Conservation (phyloP, 1,284 basidiomycete species). For the Sporisorium scitamineum region DNA sequence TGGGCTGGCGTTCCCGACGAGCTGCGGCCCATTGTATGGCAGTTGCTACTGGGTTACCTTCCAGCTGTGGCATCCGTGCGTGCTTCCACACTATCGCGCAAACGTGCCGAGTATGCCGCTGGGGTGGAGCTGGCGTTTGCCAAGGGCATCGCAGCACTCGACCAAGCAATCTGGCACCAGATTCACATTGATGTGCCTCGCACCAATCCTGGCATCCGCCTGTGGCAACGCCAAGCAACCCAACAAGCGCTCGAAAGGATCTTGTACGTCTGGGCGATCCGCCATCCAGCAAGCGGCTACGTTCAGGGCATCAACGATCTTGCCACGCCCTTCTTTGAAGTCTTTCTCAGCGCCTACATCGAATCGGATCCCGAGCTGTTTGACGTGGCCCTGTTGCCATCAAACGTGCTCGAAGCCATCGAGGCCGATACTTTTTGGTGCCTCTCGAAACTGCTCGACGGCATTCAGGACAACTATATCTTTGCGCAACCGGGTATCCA, state of each 20-base stretch:
- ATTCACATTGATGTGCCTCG: constrained; percentile 68
- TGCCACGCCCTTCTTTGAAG: constrained; percentile 69
- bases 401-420: constrained; percentile 58
- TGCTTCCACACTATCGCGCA: constrained; percentile 81
- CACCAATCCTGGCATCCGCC: constrained; percentile 66
- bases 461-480: constrained; percentile 69
- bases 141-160: constrained; percentile 71
- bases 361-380: constrained; percentile 63
- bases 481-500: constrained; percentile 68
- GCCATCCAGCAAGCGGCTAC: constrained; percentile 68
- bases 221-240: constrained; percentile 67
- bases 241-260: constrained; percentile 67
- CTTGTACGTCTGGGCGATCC: constrained; percentile 68
- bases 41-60: constrained; percentile 86
- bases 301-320: constrained; percentile 69
- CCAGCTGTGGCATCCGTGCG: constrained; percentile 86
- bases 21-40: constrained; percentile 92
- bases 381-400: constrained; percentile 60
- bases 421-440: constrained; percentile 69
- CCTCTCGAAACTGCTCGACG: constrained; percentile 65
- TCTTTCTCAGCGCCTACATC: constrained; percentile 66
- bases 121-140: constrained; percentile 92
- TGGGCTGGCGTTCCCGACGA: constrained; percentile 94
- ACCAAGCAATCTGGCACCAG: constrained; percentile 68
- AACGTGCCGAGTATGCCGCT: constrained; percentile 90